Percentiles rank a stretch among this genome's conserved stretches.
Evolutionary conservation across 2,329 filamentous ascomycete genomes (phyloP).

Genomic region (Beauveria varroae): DNA sequence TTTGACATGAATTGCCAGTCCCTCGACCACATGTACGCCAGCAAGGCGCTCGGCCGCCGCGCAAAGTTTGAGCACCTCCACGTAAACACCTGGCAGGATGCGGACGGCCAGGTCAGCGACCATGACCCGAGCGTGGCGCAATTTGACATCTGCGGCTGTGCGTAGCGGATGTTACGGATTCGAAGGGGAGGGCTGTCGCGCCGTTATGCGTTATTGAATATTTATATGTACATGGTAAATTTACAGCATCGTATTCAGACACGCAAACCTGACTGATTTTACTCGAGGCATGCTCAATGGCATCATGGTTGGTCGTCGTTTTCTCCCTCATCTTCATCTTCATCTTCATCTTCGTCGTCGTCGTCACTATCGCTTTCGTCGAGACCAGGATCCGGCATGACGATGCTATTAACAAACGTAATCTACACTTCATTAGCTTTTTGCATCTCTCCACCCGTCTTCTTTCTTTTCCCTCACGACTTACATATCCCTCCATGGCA

Average conservation of each 20-base stretch:
- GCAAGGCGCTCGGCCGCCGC: slow-evolving; percentile 37
- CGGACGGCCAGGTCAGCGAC: slow-evolving; percentile 51
- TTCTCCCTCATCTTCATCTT: slow-evolving; percentile 13
- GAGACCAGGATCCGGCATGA: slow-evolving; percentile 58
- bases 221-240: neutral
- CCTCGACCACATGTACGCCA: slow-evolving; percentile 64
- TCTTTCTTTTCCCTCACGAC: slow-evolving; percentile 21
- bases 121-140: slow-evolving; percentile 62
- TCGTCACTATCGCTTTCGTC: slow-evolving; percentile 36
- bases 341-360: slow-evolving; percentile 18
- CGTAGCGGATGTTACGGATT: neutral
- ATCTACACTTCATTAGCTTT: slow-evolving; percentile 38
- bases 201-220: neutral
- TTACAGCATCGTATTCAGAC: neutral
- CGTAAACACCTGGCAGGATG: slow-evolving; percentile 60
- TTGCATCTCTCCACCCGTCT: neutral
- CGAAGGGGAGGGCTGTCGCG: neutral
- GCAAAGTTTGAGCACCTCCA: slow-evolving; percentile 59
- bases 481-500: slow-evolving; percentile 72
- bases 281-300: no score
- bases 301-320: neutral
- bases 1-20: slow-evolving; percentile 64
- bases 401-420: slow-evolving; percentile 62
- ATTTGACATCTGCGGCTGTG: slow-evolving; percentile 50
- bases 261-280: neutral